Conservation (phyloP, 2,329 filamentous ascomycete genomes). For the Scolecobasidium constrictum region DNA sequence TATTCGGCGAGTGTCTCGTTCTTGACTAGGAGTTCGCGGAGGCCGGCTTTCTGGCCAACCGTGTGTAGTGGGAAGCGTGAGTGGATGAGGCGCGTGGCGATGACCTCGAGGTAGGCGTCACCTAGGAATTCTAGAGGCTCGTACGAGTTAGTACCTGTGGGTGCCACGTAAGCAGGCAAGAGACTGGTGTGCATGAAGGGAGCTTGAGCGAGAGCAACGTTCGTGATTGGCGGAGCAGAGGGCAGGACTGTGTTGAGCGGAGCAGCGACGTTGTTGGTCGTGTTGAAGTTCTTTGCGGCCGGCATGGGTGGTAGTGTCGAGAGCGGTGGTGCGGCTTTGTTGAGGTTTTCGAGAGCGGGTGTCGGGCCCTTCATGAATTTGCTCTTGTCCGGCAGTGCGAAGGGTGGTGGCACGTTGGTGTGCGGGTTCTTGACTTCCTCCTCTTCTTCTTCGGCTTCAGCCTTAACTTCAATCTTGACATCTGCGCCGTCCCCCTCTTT, state of each 20-base stretch:
- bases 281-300: not conserved
- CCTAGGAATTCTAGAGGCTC: slow-evolving; percentile 83
- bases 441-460: not conserved
- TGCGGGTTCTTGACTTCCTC: slow-evolving; percentile 4
- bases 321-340: slow-evolving; percentile 1
- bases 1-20: slow-evolving; percentile 68
- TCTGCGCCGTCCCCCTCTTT: not conserved
- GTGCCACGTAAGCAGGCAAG: slow-evolving; percentile 5
- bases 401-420: slow-evolving; percentile 7
- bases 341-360: slow-evolving; percentile 6
- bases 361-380: slow-evolving; percentile 7
- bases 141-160: slow-evolving; percentile 36
- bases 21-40: slow-evolving; percentile 69
- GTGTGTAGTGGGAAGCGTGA: slow-evolving; percentile 55
- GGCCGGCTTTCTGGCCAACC: slow-evolving; percentile 60
- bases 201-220: slow-evolving; percentile 5
- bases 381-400: slow-evolving; percentile 6
- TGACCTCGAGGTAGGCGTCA: slow-evolving; percentile 72
- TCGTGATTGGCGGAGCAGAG: slow-evolving; percentile 7
- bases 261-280: not conserved
- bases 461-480: not conserved
- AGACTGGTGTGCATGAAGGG: slow-evolving; percentile 10
- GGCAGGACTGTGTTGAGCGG: slow-evolving; percentile 5
- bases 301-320: slow-evolving; percentile 3
- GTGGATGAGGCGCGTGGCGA: slow-evolving; percentile 66